Base-by-base conservation (phyloP, 2,329 filamentous ascomycete species). In the Onygena corvina region DNA sequence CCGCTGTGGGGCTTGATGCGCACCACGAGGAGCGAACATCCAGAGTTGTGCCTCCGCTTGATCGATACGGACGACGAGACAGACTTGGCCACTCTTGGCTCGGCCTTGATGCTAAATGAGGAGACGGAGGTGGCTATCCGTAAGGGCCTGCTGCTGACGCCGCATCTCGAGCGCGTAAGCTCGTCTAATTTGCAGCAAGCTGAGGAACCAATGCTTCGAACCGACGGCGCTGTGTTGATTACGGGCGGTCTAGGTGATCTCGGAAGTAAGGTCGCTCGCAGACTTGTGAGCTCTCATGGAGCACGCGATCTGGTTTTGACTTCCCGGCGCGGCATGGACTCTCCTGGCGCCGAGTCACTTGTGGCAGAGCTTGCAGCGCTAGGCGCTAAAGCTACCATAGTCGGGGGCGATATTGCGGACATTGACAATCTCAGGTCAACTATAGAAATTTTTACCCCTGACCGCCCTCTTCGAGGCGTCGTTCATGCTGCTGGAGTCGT, bases 231-330 rank as follows among this genome's bases (percentile, higher is more conserved):
- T 3, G 40, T 45, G 4, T 25, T 45, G 14, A 23, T 45, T 16
- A 45, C 40, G 9, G 52, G 52, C 30, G 47, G 50, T 5, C 20
- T 46, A 9, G 50, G 50, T 23, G 52, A 50, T 18, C 20, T 53
- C n/a, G 52, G 52, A 12, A 18, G 35, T 1, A 31, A 23, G 12
- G 40, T 52, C 3, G 16, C 52, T n/a, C 29, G 18, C 6, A 49
- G 46, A 40, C 36, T 53, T 20, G 50, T 48, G 3, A 29, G 35
- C 27, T 45, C 16, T 18, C 50, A 49, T 40, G 52, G 64, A 1
- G 65, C 63, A 8, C 51, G 54, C 2, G 50, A 63, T 44, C 31
- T 67, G 4, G 55, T 61, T 3, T 59, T 64, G 27, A 42, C 67
- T 5, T 65, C 63, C 11, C 49, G 60, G 11, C 48, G 49, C 25